phyloP scores from a whole-genome alignment of 2,329 filamentous ascomycete genomes.

The Mycosphaerella sp. region DNA sequence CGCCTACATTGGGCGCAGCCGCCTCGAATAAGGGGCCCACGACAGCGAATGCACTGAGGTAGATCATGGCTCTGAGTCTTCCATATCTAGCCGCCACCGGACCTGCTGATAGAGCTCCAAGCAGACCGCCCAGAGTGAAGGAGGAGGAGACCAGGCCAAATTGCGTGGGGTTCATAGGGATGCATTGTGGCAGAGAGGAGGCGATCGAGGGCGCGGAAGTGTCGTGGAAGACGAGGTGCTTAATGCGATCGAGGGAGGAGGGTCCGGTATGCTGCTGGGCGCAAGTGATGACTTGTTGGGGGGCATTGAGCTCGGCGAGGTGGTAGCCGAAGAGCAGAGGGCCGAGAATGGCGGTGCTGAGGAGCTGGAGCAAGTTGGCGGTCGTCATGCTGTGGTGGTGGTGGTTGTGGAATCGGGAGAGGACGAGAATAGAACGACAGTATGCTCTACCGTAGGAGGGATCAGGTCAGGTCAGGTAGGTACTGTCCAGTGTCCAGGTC shows the following conservation, averaged over 20 bases:
- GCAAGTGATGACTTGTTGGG: conserved; percentile 89
- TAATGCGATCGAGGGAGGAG: conserved; percentile 18
- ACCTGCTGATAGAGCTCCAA: conserved; percentile 74
- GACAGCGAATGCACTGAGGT: conserved; percentile 70
- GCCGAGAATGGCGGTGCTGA: conserved; percentile 72
- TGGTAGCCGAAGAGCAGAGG: conserved; percentile 94
- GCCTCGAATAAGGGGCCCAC: conserved; percentile 71
- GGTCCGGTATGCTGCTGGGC: conserved; percentile 50
- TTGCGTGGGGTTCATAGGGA: conserved; percentile 74
- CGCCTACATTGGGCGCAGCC: conserved; percentile 57
- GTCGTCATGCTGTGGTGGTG: conserved; percentile 12
- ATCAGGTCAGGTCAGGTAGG: too few species aligned
- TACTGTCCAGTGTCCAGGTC: too few species aligned
- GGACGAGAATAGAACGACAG: too few species aligned
- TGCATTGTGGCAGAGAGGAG: conserved; percentile 60
- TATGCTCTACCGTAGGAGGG: too few species aligned
- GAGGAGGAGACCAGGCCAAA: conserved; percentile 85
- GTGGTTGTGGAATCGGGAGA: not conserved
- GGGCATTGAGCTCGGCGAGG: conserved; percentile 88
- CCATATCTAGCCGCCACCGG: conserved; percentile 72
- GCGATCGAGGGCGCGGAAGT: conserved; percentile 33
- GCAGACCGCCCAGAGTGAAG: conserved; percentile 81
- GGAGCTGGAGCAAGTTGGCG: conserved; percentile 67
- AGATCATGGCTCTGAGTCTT: conserved; percentile 66
- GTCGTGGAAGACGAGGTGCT: conserved; percentile 55